Evolutionary conservation across 208 protist genomes (phyloP).

Genomic region (Porcisia hertigi): DNA sequence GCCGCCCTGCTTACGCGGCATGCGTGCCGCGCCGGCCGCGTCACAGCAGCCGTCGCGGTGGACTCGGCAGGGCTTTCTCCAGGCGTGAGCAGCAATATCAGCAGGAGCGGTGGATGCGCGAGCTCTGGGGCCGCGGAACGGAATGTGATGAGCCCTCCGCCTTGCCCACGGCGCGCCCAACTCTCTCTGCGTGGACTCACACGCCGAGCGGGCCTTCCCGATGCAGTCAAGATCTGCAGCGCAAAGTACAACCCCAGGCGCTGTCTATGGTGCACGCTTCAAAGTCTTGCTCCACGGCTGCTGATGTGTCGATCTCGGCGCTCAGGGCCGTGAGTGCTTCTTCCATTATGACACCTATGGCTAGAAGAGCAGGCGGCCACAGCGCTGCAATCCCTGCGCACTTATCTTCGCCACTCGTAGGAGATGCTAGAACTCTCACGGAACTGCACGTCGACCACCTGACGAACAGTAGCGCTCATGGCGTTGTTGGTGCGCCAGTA

Average conservation of each 20-base stretch:
- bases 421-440: background rate
- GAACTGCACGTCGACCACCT: background rate
- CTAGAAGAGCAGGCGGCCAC: background rate
- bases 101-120: slow-evolving; percentile 14
- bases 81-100: background rate
- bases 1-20: background rate
- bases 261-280: background rate
- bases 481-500: no score
- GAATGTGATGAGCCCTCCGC: background rate
- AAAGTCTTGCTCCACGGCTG: background rate
- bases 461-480: background rate
- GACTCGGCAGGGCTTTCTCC: background rate
- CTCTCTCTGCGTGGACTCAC: background rate
- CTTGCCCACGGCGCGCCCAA: background rate
- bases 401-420: background rate
- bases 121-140: slow-evolving; percentile 3
- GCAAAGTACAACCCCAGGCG: background rate
- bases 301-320: background rate
- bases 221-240: background rate
- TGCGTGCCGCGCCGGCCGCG: background rate
- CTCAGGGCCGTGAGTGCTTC: background rate
- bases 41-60: slow-evolving; percentile 1
- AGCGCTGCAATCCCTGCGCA: background rate
- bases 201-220: background rate
- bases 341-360: background rate